Conservation (phyloP, 169 alveolate genomes). For the Plasmodium gonderi region DNA sequence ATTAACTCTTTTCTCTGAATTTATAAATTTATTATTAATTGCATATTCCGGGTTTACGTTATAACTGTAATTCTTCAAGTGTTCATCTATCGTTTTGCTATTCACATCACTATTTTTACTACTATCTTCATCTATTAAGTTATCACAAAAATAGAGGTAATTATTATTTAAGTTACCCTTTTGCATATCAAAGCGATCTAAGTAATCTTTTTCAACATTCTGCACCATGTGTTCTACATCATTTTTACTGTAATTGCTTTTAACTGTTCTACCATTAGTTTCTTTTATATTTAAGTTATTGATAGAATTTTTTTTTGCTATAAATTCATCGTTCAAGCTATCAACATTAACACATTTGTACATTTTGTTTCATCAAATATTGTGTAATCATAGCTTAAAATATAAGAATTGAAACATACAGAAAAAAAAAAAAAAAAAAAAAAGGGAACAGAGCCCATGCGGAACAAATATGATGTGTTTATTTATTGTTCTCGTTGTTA, state of each 20-base stretch:
- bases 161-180: background rate
- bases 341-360: constrained; percentile 30
- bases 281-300: constrained; percentile 19
- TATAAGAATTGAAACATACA: background rate
- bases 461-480: background rate
- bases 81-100: background rate
- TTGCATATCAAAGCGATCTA: background rate
- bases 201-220: background rate
- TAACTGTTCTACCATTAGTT: background rate
- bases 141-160: constrained; percentile 8
- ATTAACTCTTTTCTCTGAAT: background rate
- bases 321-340: constrained; percentile 18
- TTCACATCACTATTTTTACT: background rate
- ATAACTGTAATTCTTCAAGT: background rate
- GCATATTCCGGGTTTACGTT: background rate
- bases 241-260: background rate
- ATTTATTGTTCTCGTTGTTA: background rate
- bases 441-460: background rate
- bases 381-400: constrained; percentile 24
- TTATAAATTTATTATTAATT: background rate
- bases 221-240: background rate
- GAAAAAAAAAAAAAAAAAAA: background rate
- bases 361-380: constrained; percentile 16
- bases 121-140: background rate
- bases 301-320: background rate